phyloP scores from a whole-genome alignment of 2,329 filamentous ascomycete genomes.

The Pestalotiopsis sp. region DNA sequence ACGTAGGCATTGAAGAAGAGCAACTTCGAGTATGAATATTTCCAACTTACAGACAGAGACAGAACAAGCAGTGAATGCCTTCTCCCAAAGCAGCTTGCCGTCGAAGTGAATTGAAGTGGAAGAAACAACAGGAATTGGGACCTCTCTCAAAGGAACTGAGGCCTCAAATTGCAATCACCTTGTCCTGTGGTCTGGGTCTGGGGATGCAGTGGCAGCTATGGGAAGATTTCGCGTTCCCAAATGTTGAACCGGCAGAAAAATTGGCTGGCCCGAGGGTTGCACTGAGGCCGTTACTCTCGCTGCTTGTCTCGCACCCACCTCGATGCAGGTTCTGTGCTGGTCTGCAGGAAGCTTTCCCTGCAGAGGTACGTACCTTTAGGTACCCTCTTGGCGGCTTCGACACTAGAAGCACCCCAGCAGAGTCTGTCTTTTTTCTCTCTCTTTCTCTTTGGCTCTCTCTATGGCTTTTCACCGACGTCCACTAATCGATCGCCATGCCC shows the following conservation, averaged over 20 bases:
- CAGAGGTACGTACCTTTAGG: background rate
- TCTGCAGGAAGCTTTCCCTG: background rate
- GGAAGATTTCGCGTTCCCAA: slow-evolving; percentile 14
- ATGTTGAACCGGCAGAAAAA: slow-evolving; percentile 20
- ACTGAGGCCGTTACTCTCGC: background rate
- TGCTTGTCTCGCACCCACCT: slow-evolving; percentile 11
- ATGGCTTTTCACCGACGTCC: background rate
- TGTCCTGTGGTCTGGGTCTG: background rate
- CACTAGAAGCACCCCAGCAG: background rate
- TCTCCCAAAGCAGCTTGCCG: slow-evolving; percentile 6
- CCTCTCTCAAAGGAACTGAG: background rate
- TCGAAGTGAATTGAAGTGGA: background rate
- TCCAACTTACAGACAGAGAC: slow-evolving; percentile 6
- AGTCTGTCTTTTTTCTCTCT: background rate
- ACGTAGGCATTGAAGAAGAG: background rate
- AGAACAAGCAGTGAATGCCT: background rate
- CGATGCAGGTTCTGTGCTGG: slow-evolving; percentile 10
- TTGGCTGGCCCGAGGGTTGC: slow-evolving; percentile 14
- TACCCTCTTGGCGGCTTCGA: background rate
- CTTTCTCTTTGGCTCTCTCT: background rate
- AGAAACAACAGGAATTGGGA: background rate
- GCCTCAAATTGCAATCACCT: background rate
- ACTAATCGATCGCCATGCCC: background rate
- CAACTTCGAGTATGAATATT: background rate
- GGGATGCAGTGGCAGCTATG: slow-evolving; percentile 10